Conservation (phyloP, 345 rosid species). For the Rhodamnia rubescens region DNA sequence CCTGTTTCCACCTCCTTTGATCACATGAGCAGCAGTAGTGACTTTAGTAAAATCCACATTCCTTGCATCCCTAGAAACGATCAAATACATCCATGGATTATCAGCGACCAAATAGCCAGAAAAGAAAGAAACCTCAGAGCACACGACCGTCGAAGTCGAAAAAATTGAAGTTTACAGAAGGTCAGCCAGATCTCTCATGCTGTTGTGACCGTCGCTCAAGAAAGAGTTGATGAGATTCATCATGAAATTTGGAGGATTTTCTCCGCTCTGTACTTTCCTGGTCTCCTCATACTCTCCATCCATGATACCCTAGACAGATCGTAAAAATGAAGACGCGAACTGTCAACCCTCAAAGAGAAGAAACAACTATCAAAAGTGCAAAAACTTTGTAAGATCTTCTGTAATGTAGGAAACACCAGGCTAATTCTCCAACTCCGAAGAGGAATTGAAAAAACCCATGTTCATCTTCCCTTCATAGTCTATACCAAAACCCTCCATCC, state of each 20-base stretch:
- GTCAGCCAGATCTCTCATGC: not conserved
- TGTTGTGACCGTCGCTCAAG: constrained; percentile 4
- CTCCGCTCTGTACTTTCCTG: not conserved
- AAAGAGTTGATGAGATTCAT: constrained; percentile 3
- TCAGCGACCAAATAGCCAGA: not conserved
- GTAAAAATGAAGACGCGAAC: not conserved
- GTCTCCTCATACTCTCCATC: constrained; percentile 6
- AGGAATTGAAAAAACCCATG: not conserved
- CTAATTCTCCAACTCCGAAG: not conserved
- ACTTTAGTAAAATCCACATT: constrained; percentile 7
- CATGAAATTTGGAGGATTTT: constrained; percentile 1
- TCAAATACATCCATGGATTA: not conserved
- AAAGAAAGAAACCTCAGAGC: not conserved
- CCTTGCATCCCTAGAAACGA: constrained; percentile 4
- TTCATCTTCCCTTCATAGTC: not conserved
- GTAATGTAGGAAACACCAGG: not conserved
- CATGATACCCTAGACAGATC: constrained; percentile 8
- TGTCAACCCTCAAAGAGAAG: not conserved
- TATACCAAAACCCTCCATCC: not conserved
- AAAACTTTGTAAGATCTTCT: not conserved
- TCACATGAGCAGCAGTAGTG: not conserved
- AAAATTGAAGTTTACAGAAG: constrained; percentile 1
- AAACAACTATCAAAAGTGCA: not conserved
- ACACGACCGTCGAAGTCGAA: not conserved
- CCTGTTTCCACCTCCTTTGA: constrained; percentile 9